phyloP scores from a whole-genome alignment of 2,329 filamentous ascomycete species.

The Trichoderma brevicompactum region DNA sequence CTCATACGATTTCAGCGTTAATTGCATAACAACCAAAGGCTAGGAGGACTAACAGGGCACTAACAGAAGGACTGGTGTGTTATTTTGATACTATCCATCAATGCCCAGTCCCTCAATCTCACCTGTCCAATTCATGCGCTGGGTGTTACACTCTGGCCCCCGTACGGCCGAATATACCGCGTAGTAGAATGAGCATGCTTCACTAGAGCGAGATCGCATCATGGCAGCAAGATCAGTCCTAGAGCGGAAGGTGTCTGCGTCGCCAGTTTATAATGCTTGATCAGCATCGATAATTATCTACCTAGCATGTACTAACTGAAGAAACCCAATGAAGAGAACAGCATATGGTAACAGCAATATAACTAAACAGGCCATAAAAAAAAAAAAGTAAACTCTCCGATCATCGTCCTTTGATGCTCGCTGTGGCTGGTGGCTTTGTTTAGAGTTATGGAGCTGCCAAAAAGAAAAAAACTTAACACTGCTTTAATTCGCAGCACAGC shows the following conservation, averaged over 20 bases:
- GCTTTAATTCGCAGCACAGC: neutral
- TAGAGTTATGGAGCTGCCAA: conserved; percentile 11
- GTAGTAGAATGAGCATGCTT: neutral
- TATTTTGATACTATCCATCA: neutral
- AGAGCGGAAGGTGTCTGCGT: conserved; percentile 7
- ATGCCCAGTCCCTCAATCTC: neutral
- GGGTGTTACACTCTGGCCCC: neutral
- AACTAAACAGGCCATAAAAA: neutral
- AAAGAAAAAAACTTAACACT: conserved; percentile 10
- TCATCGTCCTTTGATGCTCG: neutral
- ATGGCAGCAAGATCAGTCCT: neutral
- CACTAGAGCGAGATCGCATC: conserved; percentile 1
- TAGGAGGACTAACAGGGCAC: too few species aligned
- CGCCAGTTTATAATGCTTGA: neutral
- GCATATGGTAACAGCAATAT: too few species aligned
- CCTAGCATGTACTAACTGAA: neutral
- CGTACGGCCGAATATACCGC: neutral
- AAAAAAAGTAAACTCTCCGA: neutral
- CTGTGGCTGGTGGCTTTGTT: conserved; percentile 2
- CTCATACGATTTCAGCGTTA: too few species aligned
- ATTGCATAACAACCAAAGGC: too few species aligned
- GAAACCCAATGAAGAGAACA: neutral
- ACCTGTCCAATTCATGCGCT: neutral
- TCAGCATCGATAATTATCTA: neutral
- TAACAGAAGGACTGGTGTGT: too few species aligned